Conservation (phyloP, 73 alveolate species). For the Stentor coeruleus region DNA sequence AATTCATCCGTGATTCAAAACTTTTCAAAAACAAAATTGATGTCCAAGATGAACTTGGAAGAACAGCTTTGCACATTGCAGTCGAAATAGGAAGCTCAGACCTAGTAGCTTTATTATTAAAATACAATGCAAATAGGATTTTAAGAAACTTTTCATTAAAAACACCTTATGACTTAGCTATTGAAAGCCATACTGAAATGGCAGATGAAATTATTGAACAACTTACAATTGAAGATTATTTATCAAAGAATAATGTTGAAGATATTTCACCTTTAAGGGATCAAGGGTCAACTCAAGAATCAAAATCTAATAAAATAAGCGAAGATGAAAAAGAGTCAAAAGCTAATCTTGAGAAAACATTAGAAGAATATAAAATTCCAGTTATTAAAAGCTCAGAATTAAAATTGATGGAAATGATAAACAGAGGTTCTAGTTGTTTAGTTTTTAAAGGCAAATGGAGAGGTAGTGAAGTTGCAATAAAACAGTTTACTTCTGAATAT, state of each 20-base stretch:
- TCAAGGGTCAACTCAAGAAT: not conserved
- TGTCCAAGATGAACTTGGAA: constrained; percentile 11
- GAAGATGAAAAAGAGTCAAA: not conserved
- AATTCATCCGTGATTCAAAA: not conserved
- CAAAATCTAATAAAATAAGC: not conserved
- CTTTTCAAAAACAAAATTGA: not conserved
- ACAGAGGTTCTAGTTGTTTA: constrained; percentile 79
- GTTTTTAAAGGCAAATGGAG: constrained; percentile 90
- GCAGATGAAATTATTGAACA: constrained; percentile 22
- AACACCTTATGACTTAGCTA: constrained; percentile 16
- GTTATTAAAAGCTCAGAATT: constrained; percentile 5
- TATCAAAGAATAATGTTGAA: not conserved
- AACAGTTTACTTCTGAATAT: constrained; percentile 80
- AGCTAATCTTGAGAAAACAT: not conserved
- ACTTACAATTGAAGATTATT: constrained; percentile 8
- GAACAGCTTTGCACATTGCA: constrained; percentile 24
- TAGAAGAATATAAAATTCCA: not conserved
- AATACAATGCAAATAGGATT: not conserved
- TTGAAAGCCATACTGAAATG: not conserved
- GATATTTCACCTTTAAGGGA: not conserved
- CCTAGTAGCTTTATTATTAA: constrained; percentile 20
- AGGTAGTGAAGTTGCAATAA: constrained; percentile 86
- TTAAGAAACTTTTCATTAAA: not conserved
- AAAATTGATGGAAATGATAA: constrained; percentile 8
- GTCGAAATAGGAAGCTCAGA: constrained; percentile 25